Percentiles rank a stretch among this genome's conserved stretches.
Evolutionary conservation across 2,329 filamentous ascomycete genomes (phyloP).

Genomic region (Phoma sp.): DNA sequence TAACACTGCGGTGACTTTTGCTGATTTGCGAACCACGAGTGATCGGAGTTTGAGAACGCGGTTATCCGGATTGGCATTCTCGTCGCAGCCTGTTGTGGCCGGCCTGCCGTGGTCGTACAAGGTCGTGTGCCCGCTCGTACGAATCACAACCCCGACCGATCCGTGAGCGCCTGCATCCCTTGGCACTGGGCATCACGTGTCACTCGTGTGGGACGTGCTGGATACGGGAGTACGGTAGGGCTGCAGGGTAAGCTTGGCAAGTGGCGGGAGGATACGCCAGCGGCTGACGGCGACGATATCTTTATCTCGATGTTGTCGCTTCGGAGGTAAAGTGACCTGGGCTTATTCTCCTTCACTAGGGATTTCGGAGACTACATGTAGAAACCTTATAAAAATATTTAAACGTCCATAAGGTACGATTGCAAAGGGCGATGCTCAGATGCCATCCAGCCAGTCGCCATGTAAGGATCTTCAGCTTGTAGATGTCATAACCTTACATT

Average conservation of each 20-base stretch:
- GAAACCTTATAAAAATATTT: too few relatives aligned
- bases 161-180: neutral
- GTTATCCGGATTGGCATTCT: constrained; percentile 15
- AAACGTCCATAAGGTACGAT: too few relatives aligned
- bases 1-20: neutral
- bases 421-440: neutral
- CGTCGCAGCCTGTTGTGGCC: neutral
- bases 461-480: neutral
- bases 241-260: constrained; percentile 5
- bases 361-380: too few relatives aligned
- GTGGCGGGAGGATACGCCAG: neutral
- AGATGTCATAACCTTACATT: constrained; percentile 10
- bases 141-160: neutral
- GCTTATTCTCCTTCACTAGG: too few relatives aligned
- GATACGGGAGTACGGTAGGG: constrained; percentile 8
- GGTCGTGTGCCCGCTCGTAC: constrained; percentile 1
- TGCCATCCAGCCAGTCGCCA: neutral
- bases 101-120: constrained; percentile 3
- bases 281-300: neutral
- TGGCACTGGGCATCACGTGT: constrained; percentile 4
- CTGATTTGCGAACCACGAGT: constrained; percentile 2
- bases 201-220: neutral
- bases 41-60: constrained; percentile 14
- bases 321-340: too few relatives aligned
- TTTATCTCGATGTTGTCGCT: neutral